A percentile compares a stretch with the other conserved stretches of the same genome.
These are phyloP conservation scores for Metschnikowia orientalis DNA, from an alignment of 805 yeast species.

Conservation along the genomic window DNA sequence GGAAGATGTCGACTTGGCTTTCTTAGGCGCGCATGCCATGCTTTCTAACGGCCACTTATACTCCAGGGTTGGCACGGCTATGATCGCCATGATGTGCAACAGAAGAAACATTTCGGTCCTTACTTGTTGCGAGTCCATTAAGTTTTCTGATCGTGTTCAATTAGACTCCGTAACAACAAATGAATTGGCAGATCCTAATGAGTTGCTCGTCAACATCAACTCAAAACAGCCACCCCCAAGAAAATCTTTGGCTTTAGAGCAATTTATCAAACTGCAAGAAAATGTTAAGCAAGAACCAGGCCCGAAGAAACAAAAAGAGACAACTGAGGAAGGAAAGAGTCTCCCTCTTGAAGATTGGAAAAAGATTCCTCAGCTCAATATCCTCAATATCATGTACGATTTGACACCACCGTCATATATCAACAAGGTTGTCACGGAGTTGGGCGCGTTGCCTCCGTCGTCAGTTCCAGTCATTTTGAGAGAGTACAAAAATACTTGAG, in stretches of 20 bases:
- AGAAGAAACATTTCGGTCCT: conserved; percentile 88
- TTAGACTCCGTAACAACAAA: conserved; percentile 92
- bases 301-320: conserved; percentile 18
- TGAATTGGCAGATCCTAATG: conserved; percentile 81
- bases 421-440: conserved; percentile 91
- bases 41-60: conserved; percentile 89
- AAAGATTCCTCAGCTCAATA: conserved; percentile 55
- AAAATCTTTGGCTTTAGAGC: conserved; percentile 61
- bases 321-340: conserved; percentile 25
- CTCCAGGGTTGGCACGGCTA: conserved; percentile 91
- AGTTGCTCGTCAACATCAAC: conserved; percentile 47
- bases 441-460: conserved; percentile 96
- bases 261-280: conserved; percentile 47
- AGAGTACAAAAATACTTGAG: conserved; percentile 68
- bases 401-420: conserved; percentile 91
- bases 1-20: conserved; percentile 83
- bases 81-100: conserved; percentile 87
- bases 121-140: conserved; percentile 92
- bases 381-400: conserved; percentile 86
- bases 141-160: conserved; percentile 92
- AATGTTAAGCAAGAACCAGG: conserved; percentile 35
- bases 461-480: conserved; percentile 95
- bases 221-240: conserved; percentile 52
- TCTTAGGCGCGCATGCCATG: conserved; percentile 96
- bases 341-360: conserved; percentile 58